Percentiles rank a stretch among this genome's conserved stretches.
phyloP scores from a whole-genome alignment of 2,329 filamentous ascomycete genomes.

The Ascochyta rabiei region DNA sequence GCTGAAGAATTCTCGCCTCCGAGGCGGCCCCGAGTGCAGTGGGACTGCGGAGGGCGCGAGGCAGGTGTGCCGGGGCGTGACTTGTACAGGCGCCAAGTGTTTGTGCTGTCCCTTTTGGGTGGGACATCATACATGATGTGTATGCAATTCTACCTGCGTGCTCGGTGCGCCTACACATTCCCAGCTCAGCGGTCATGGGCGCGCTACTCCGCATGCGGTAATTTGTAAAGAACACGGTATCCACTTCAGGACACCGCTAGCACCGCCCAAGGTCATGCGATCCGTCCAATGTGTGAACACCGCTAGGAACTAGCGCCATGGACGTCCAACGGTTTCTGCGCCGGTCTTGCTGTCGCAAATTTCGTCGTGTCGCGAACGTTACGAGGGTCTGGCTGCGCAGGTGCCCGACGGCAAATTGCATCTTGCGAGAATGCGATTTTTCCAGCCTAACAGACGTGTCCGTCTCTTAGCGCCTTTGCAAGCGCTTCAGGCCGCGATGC shows the following conservation, averaged over 20 bases:
- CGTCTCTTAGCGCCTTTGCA: conserved; percentile 13
- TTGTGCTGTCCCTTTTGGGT: neutral
- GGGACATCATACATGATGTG: neutral
- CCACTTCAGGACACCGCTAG: conserved; percentile 8
- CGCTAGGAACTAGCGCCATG: conserved; percentile 16
- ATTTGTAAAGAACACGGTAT: conserved; percentile 2
- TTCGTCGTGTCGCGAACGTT: conserved; percentile 3
- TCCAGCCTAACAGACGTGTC: conserved; percentile 12
- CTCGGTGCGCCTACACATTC: conserved; percentile 3
- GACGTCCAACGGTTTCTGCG: conserved; percentile 17
- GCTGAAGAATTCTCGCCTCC: conserved; percentile 11
- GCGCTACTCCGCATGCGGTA: conserved; percentile 3
- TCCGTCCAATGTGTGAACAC: conserved; percentile 23
- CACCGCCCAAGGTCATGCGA: conserved; percentile 22
- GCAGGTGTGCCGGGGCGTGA: neutral
- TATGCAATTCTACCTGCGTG: conserved; percentile 3
- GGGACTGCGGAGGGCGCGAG: neutral
- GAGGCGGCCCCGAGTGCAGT: neutral
- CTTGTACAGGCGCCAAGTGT: neutral
- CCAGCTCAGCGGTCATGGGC: conserved; percentile 2
- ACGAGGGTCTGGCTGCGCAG: conserved; percentile 18
- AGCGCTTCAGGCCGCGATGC: conserved; percentile 28
- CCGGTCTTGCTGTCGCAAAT: conserved; percentile 4
- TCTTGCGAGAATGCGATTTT: neutral
- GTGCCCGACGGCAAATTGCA: conserved; percentile 25